Percentiles rank a stretch among this genome's conserved stretches.
Evolutionary conservation across 2,329 filamentous ascomycete genomes (phyloP).

Genomic region (Falciphora oryzae): DNA sequence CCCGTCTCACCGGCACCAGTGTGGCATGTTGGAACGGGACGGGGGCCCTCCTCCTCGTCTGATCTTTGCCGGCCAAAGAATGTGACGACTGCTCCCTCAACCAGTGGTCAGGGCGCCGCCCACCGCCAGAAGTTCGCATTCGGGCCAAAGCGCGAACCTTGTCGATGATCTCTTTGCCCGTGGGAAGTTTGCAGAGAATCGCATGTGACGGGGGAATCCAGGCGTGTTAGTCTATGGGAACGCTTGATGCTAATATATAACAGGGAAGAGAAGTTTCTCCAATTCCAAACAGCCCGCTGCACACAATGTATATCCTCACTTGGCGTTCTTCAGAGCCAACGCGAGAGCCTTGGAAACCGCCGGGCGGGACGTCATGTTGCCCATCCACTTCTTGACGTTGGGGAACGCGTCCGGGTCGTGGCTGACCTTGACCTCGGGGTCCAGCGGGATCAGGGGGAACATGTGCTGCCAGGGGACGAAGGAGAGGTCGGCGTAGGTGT

Average conservation of each 20-base stretch:
- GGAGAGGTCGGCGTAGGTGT: slow-evolving; percentile 20
- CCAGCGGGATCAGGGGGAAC: slow-evolving; percentile 3
- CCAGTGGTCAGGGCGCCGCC: not conserved
- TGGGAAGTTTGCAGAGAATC: not conserved
- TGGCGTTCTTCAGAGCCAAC: not conserved
- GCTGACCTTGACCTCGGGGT: not conserved
- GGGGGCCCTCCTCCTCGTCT: not conserved
- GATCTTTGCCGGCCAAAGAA: not conserved
- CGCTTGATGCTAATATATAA: not conserved
- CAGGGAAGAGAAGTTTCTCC: too few relatives aligned
- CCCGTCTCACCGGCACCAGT: not conserved
- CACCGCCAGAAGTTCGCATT: not conserved
- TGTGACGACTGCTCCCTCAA: not conserved
- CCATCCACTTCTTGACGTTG: slow-evolving; percentile 66
- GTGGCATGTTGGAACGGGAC: not conserved
- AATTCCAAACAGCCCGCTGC: not conserved
- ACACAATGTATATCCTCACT: too few relatives aligned
- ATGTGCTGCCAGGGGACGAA: slow-evolving; percentile 18
- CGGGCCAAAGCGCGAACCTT: not conserved
- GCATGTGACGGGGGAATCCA: not conserved
- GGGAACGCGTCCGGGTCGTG: slow-evolving; percentile 66
- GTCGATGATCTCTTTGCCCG: too few relatives aligned
- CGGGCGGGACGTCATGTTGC: slow-evolving; percentile 59
- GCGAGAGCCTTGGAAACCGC: slow-evolving; percentile 58
- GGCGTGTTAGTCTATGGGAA: not conserved